Evolutionary conservation across 768 basidiomycete species (phyloP).

Genomic region (Omphalotus guepiniiformis): DNA sequence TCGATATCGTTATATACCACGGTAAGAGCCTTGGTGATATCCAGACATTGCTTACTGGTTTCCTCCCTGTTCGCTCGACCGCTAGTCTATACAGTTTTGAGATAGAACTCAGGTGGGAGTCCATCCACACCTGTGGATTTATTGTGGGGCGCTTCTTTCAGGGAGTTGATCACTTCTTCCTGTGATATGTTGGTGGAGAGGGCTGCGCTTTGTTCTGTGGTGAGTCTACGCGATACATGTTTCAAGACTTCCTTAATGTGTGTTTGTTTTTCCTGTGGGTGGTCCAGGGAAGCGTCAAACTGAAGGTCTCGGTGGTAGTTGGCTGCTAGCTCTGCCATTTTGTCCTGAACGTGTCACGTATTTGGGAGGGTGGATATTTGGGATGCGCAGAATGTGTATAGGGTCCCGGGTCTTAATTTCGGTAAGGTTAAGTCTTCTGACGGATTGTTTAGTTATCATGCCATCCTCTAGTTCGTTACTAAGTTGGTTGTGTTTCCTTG

Average conservation of each 20-base stretch:
- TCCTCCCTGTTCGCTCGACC: background rate
- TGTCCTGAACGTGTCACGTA: background rate
- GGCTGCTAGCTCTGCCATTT: constrained; percentile 12
- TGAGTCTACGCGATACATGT: background rate
- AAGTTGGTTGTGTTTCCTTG: background rate
- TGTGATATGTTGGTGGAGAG: no score
- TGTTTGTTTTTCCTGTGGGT: background rate
- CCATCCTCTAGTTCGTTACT: background rate
- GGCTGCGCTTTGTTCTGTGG: background rate
- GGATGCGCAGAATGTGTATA: background rate
- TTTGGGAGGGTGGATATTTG: background rate
- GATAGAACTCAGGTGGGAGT: constrained; percentile 17
- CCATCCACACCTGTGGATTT: constrained; percentile 15
- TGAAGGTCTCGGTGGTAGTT: constrained; percentile 11
- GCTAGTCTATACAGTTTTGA: background rate
- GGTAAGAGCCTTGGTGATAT: constrained; percentile 4
- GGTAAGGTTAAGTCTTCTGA: background rate
- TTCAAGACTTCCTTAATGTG: background rate
- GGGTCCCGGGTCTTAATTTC: background rate
- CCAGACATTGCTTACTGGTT: background rate
- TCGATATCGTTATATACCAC: constrained; percentile 16
- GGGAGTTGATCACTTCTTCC: constrained; percentile 2
- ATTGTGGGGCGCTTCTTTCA: constrained; percentile 1
- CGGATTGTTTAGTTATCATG: background rate
- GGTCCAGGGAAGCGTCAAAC: background rate